phyloP scores from a whole-genome alignment of 371 early-diverging fungal genomes.

The Mucor piriformis region DNA sequence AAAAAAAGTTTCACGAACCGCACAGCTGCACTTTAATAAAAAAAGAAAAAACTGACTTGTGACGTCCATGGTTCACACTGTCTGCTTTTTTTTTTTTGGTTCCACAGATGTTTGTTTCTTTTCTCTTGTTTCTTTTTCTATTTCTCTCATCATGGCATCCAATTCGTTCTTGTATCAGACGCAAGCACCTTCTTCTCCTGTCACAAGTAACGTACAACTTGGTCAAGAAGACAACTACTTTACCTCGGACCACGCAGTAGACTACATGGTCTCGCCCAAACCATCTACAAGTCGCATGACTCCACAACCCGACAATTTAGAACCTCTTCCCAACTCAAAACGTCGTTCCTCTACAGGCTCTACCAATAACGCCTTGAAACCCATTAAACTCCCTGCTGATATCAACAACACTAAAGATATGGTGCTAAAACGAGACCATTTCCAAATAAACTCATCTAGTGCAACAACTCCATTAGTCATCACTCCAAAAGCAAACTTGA shows the following conservation, averaged over 20 bases:
- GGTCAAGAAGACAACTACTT: conserved; percentile 12
- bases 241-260: conserved; percentile 15
- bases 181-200: conserved; percentile 17
- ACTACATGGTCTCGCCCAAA: conserved; percentile 25
- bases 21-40: too few species aligned
- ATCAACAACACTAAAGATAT: conserved; percentile 12
- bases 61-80: neutral
- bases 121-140: neutral
- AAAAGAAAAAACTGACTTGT: neutral
- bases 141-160: neutral
- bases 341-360: conserved; percentile 12
- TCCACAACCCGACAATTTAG: neutral
- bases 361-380: conserved; percentile 3
- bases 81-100: too few species aligned
- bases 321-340: neutral
- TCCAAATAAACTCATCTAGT: conserved; percentile 10
- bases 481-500: conserved; percentile 6
- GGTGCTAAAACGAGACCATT: conserved; percentile 5
- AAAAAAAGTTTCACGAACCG: too few species aligned
- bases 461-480: conserved; percentile 4
- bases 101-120: neutral
- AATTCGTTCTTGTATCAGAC: conserved; percentile 18
- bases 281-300: conserved; percentile 20
- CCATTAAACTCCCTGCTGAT: conserved; percentile 13
- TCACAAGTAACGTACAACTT: conserved; percentile 1